Evolutionary conservation across 352 stramenopile species (phyloP).

Genomic region (Stephanocyclus meneghinianus): DNA sequence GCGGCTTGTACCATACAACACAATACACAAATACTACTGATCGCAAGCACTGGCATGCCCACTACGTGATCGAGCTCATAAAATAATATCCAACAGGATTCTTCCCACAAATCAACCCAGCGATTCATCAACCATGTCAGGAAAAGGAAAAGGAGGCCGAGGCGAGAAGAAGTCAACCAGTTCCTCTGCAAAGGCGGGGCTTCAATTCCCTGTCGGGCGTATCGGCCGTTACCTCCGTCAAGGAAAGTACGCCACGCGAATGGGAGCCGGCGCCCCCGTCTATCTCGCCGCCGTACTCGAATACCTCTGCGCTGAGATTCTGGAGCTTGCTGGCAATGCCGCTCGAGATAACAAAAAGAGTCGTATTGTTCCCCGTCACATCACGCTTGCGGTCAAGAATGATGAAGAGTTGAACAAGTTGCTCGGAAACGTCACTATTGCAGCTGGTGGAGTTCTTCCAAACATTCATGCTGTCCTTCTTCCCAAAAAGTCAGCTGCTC

Average conservation of each 20-base stretch:
- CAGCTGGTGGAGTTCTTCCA: not conserved
- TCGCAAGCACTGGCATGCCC: too few species aligned
- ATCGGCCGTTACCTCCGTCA: not conserved
- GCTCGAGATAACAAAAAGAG: not conserved
- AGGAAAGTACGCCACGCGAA: not conserved
- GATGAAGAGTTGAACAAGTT: not conserved
- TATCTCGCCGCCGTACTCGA: not conserved
- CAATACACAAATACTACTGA: too few species aligned
- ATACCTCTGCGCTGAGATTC: slow-evolving; percentile 6
- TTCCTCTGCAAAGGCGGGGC: not conserved
- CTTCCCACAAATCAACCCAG: too few species aligned
- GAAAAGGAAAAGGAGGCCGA: not conserved
- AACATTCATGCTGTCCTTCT: not conserved
- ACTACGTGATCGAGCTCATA: too few species aligned
- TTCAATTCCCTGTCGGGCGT: not conserved
- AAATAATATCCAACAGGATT: too few species aligned
- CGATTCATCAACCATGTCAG: too few species aligned
- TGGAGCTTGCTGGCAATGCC: slow-evolving; percentile 9
- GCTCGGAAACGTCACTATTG: not conserved
- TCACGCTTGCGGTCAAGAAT: not conserved
- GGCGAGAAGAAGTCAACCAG: not conserved
- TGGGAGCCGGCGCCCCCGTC: too few species aligned
- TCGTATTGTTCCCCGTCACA: slow-evolving; percentile 2
- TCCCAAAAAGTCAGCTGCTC: not conserved
- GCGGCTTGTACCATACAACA: not conserved